These are phyloP conservation scores for Citrus inodora DNA, from an alignment of 345 rosid species.

Conservation along the genomic window DNA sequence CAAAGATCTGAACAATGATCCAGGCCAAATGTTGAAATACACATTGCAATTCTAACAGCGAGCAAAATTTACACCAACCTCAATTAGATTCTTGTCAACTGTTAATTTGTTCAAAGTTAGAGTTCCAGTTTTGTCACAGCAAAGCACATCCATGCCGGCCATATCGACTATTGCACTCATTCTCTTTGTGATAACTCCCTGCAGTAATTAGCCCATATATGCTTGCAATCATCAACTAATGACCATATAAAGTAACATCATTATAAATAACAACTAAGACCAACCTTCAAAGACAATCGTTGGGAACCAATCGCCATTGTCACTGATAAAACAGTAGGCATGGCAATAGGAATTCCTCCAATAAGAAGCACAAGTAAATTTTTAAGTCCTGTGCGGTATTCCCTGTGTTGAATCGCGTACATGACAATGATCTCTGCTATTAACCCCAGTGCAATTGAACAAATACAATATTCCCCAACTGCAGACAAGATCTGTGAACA, in stretches of 20 bases:
- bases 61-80: slow-evolving; percentile 29
- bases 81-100: slow-evolving; percentile 57
- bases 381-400: slow-evolving; percentile 84
- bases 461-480: slow-evolving; percentile 82
- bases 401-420: slow-evolving; percentile 76
- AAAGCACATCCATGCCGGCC: slow-evolving; percentile 75
- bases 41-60: background rate
- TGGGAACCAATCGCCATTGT: slow-evolving; percentile 74
- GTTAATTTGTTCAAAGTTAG: slow-evolving; percentile 60
- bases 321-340: slow-evolving; percentile 68
- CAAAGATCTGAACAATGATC: slow-evolving; percentile 33
- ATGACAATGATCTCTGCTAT: slow-evolving; percentile 70
- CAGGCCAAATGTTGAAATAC: background rate
- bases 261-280: slow-evolving; percentile 1
- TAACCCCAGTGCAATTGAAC: slow-evolving; percentile 83
- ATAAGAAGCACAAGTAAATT: slow-evolving; percentile 65
- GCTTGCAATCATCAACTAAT: background rate
- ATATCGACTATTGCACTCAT: slow-evolving; percentile 74
- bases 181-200: slow-evolving; percentile 73
- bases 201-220: slow-evolving; percentile 7
- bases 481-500: slow-evolving; percentile 62
- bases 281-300: slow-evolving; percentile 56
- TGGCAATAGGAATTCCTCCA: slow-evolving; percentile 75
- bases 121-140: slow-evolving; percentile 71
- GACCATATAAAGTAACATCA: background rate